phyloP scores from a whole-genome alignment of 2,329 filamentous ascomycete genomes.

The Hymenotorrendiella dingleyae region DNA sequence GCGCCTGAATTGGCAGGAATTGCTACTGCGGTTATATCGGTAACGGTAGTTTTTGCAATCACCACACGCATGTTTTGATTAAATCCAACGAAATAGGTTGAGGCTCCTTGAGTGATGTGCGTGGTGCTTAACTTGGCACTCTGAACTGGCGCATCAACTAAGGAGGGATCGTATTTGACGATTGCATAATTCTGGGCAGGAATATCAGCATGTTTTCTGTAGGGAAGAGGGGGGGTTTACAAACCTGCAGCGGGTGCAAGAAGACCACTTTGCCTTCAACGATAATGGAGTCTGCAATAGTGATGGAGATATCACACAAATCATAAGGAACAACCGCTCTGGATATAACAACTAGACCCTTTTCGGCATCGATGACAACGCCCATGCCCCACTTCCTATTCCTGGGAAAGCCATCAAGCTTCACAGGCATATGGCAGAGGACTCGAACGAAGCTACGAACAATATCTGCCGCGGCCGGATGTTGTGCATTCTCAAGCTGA shows the following conservation, averaged over 20 bases:
- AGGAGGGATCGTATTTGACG: conserved; percentile 84
- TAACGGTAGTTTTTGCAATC: conserved; percentile 88
- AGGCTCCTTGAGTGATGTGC: conserved; percentile 84
- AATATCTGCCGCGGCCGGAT: conserved; percentile 86
- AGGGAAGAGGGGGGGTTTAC: too few species aligned
- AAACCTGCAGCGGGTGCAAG: conserved; percentile 85
- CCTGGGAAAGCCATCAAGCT: conserved; percentile 95
- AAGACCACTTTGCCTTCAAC: conserved; percentile 93
- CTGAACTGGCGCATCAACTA: conserved; percentile 91
- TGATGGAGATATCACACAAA: conserved; percentile 91
- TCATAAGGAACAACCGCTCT: conserved; percentile 93
- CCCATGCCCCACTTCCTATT: conserved; percentile 93
- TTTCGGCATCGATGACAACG: conserved; percentile 92
- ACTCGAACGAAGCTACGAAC: conserved; percentile 94
- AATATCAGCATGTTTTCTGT: too few species aligned
- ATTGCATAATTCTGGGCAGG: conserved; percentile 98
- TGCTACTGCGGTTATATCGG: conserved; percentile 93
- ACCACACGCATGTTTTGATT: conserved; percentile 93
- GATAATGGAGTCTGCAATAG: conserved; percentile 93
- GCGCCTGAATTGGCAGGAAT: conserved; percentile 91
- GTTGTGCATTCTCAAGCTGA: conserved; percentile 78
- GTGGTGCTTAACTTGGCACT: conserved; percentile 77
- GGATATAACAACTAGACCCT: conserved; percentile 90
- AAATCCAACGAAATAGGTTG: conserved; percentile 96
- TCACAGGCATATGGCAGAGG: conserved; percentile 87